These are phyloP conservation scores for Physaria fendleri DNA, from an alignment of 345 rosid genomes.

Conservation along the genomic window DNA sequence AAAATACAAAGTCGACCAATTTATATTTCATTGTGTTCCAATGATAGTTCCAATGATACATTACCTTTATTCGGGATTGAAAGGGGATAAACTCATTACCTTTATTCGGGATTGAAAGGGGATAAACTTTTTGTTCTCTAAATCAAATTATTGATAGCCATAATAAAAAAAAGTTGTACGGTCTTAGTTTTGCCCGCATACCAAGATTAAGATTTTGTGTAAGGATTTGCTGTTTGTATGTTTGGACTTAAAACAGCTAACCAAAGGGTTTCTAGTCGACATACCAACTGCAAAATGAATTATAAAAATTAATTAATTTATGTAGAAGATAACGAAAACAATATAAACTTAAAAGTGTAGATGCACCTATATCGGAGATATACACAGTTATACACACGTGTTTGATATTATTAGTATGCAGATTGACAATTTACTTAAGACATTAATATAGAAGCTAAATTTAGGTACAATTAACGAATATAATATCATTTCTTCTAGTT, in stretches of 20 bases:
- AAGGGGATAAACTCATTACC: too few relatives aligned
- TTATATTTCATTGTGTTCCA: too few relatives aligned
- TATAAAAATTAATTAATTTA: constrained; percentile 8
- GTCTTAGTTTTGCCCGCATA: constrained; percentile 5
- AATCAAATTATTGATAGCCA: not conserved
- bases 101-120: too few relatives aligned
- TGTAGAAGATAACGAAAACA: constrained; percentile 14
- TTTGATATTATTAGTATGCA: too few relatives aligned
- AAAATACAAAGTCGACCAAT: too few relatives aligned
- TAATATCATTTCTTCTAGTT: not conserved
- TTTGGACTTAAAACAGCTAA: constrained; percentile 13
- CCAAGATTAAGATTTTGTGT: constrained; percentile 11
- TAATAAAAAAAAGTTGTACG: not conserved
- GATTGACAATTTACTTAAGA: not conserved
- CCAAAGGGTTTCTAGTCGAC: constrained; percentile 20
- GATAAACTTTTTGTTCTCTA: not conserved
- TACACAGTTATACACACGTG: constrained; percentile 12
- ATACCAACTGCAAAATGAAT: not conserved
- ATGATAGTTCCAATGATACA: too few relatives aligned
- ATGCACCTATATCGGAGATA: constrained; percentile 15
- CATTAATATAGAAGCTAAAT: not conserved
- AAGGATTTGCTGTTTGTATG: constrained; percentile 19
- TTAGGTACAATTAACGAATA: not conserved
- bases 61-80: too few relatives aligned
- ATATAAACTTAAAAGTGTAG: not conserved